A percentile compares a stretch with the other conserved stretches of the same genome.
Conservation (phyloP, 2,329 filamentous ascomycete genomes). For the Aspergillus tubingensis region DNA sequence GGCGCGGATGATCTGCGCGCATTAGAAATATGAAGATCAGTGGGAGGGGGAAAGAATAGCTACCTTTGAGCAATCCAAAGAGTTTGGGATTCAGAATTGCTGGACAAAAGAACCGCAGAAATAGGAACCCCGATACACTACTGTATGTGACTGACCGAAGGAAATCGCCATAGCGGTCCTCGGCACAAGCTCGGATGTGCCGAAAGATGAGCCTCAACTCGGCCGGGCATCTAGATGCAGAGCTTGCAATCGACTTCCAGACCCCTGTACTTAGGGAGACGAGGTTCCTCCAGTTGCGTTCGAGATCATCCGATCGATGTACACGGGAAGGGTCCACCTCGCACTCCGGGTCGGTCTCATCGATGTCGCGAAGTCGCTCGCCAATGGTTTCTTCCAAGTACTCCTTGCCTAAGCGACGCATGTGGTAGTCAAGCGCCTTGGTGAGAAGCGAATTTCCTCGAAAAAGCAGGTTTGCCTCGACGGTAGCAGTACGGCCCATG, state of each 20-base stretch:
- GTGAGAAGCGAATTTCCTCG: conserved; percentile 92
- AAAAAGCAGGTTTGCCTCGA: conserved; percentile 92
- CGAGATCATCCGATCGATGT: conserved; percentile 66
- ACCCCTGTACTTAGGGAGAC: conserved; percentile 76
- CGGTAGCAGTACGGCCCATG: conserved; percentile 63
- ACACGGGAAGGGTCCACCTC: conserved; percentile 91
- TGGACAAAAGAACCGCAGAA: conserved; percentile 91
- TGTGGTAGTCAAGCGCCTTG: conserved; percentile 90
- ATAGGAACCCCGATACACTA: conserved; percentile 91
- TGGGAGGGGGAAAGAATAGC: neutral
- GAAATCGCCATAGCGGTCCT: conserved; percentile 92
- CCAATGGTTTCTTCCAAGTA: conserved; percentile 85
- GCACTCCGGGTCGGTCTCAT: conserved; percentile 85
- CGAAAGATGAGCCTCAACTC: conserved; percentile 85
- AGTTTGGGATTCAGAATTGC: conserved; percentile 95
- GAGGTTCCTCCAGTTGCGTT: conserved; percentile 79
- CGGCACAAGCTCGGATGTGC: conserved; percentile 87
- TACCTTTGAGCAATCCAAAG: conserved; percentile 78
- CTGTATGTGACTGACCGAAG: conserved; percentile 87
- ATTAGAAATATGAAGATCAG: conserved; percentile 13
- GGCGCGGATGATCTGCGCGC: conserved; percentile 72
- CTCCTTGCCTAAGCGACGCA: conserved; percentile 90
- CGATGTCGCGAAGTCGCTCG: conserved; percentile 86
- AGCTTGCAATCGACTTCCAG: conserved; percentile 79
- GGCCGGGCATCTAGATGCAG: conserved; percentile 72